phyloP scores from a whole-genome alignment of 1,139 yeast genomes.

The Debaryomyces singareniensis region DNA sequence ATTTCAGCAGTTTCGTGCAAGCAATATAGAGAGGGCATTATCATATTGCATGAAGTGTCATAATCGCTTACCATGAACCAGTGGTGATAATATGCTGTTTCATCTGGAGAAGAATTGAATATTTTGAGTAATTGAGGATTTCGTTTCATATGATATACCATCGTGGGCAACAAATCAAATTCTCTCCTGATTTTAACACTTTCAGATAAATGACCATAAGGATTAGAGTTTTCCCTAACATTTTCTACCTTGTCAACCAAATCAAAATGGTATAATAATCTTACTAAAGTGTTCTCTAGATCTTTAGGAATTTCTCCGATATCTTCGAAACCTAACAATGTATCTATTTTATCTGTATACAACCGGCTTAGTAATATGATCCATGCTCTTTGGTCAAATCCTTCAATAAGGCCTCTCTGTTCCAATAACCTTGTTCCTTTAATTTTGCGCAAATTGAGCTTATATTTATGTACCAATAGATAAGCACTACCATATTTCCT shows the following conservation, averaged over 20 bases:
- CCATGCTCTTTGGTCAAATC: conserved; percentile 30
- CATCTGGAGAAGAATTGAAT: conserved; percentile 41
- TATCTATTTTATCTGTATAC: conserved; percentile 28
- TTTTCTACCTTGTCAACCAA: conserved; percentile 13
- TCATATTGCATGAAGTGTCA: conserved; percentile 14
- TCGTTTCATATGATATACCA: conserved; percentile 25
- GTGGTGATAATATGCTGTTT: conserved; percentile 33
- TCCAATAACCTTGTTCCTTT: conserved; percentile 11
- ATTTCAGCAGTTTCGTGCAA: conserved; percentile 5
- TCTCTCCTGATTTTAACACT: conserved; percentile 1
- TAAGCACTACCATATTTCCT: conserved; percentile 23
- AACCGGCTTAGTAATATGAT: conserved; percentile 24
- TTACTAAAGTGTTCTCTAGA: conserved; percentile 19
- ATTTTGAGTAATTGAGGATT: conserved; percentile 29
- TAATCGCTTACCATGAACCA: conserved; percentile 19
- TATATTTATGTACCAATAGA: conserved; percentile 8
- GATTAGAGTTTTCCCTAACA: background rate
- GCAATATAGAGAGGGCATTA: conserved; percentile 23
- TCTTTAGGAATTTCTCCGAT: conserved; percentile 14
- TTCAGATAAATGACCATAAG: background rate
- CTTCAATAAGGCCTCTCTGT: conserved; percentile 18
- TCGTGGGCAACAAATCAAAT: conserved; percentile 21
- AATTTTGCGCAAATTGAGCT: background rate
- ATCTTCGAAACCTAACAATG: conserved; percentile 27
- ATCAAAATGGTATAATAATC: conserved; percentile 28